A percentile compares a stretch with the other conserved stretches of the same genome.
These are phyloP conservation scores for Citeromyces hawaiiensis DNA, from an alignment of 1,139 yeast genomes.

Conservation along the genomic window DNA sequence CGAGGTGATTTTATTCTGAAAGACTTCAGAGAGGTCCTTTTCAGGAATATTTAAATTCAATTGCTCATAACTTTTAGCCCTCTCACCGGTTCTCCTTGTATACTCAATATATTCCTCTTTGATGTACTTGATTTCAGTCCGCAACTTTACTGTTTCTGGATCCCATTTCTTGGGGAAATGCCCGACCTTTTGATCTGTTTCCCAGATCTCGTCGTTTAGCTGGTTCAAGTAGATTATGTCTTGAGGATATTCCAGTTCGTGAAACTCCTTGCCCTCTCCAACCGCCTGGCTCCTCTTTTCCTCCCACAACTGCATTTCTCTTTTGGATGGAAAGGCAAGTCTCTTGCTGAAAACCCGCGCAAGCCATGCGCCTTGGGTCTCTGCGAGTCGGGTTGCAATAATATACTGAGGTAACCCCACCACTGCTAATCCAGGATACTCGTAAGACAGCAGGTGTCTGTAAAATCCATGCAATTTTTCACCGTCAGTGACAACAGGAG, in stretches of 20 bases:
- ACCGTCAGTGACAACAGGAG: slow-evolving; percentile 22
- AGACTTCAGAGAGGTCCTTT: slow-evolving; percentile 3
- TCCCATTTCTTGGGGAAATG: slow-evolving; percentile 26
- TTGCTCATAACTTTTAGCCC: slow-evolving; percentile 20
- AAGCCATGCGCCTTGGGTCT: slow-evolving; percentile 42
- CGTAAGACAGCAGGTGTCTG: slow-evolving; percentile 34
- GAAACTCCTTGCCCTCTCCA: slow-evolving; percentile 29
- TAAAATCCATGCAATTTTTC: slow-evolving; percentile 32
- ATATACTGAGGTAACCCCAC: slow-evolving; percentile 37
- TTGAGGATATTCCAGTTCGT: slow-evolving; percentile 29
- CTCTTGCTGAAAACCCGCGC: slow-evolving; percentile 41
- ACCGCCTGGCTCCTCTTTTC: slow-evolving; percentile 16
- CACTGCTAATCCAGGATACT: slow-evolving; percentile 44
- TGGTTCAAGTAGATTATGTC: slow-evolving; percentile 31
- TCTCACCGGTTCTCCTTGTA: slow-evolving; percentile 17
- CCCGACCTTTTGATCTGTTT: slow-evolving; percentile 18
- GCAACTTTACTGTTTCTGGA: slow-evolving; percentile 19
- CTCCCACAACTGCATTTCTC: slow-evolving; percentile 27
- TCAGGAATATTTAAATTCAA: slow-evolving; percentile 12
- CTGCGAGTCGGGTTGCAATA: slow-evolving; percentile 48
- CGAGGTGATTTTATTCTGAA: slow-evolving; percentile 1
- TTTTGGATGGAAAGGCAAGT: slow-evolving; percentile 26
- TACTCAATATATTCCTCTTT: slow-evolving; percentile 25
- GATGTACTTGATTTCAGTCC: slow-evolving; percentile 21
- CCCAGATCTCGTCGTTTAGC: slow-evolving; percentile 24